Evolutionary conservation across 352 stramenopile genomes (phyloP), one percentile per base, ranked within the genome.

Genomic region (Pythium aquatile): DNA sequence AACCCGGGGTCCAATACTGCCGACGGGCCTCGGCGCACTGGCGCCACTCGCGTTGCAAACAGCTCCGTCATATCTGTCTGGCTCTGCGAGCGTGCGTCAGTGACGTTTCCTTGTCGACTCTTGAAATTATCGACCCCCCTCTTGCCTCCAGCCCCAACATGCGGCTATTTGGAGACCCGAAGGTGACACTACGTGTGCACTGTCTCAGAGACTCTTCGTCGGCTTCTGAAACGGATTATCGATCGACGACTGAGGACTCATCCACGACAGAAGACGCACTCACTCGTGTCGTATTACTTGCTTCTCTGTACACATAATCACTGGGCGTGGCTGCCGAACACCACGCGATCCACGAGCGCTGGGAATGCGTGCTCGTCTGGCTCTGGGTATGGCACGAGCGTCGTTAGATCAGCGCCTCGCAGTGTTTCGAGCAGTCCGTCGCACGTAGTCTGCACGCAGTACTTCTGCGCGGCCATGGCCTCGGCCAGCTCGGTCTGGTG

Each of bases 401-500:
- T 30, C 20, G 69, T 60, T 46, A 85, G 73, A 56, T 91, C 68
- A 6, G 74, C 72, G 2, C 32, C 64, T n/a, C 68, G 37, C 2
- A 94, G 72, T 37, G 72, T 68, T 5, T 47, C 20, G 10, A 74
- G 57, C 28, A 93, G 65, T 5, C 35, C 58, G 24, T 77, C 68
- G 14, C 77, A 79, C 2, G 68, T 81, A 9, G 87, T 90, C 17
- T 75, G 64, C 10, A 90, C 64, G 57, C 85, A 91, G 55, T 83
- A 90, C 2, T 69, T 73, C 54, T 83, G 64, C 28, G 79, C 75
- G 16, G 85, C 85, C 83, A 99, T 96, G 39, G 96, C 94, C 51
- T 92, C 76, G 7, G 97, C 96, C 20, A 99, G 75, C 70, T 99
- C 97, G 37, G 77, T 82, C 77, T 99, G 97, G 75, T 99, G 97